Evolutionary conservation across 1,284 basidiomycete species (phyloP).

Genomic region (Mycosarcoma maydis): DNA sequence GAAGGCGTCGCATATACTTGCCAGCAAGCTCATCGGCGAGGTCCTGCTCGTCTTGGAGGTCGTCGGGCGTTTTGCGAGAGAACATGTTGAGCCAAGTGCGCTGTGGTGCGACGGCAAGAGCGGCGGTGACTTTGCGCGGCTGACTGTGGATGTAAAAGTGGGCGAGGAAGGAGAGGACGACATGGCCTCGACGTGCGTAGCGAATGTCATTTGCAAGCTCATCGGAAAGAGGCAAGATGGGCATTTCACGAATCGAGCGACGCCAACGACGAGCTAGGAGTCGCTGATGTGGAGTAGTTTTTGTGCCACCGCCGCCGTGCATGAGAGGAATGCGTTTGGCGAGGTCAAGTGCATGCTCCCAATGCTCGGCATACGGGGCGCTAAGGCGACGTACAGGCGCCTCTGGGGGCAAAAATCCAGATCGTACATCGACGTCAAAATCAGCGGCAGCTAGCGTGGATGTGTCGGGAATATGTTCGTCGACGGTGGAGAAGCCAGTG

Average conservation of each 20-base stretch:
- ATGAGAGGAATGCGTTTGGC: slow-evolving; percentile 67
- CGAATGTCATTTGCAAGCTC: slow-evolving; percentile 54
- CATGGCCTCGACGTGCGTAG: slow-evolving; percentile 76
- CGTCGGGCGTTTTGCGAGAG: slow-evolving; percentile 25
- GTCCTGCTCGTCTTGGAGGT: slow-evolving; percentile 40
- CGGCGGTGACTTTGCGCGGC: slow-evolving; percentile 46
- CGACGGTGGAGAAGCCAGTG: slow-evolving; percentile 39
- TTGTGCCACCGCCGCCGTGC: slow-evolving; percentile 51
- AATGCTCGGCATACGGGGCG: slow-evolving; percentile 72
- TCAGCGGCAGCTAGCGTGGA: slow-evolving; percentile 89
- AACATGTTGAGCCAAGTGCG: slow-evolving; percentile 40
- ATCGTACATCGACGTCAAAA: slow-evolving; percentile 90
- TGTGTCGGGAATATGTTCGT: slow-evolving; percentile 72
- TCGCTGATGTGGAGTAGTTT: slow-evolving; percentile 32
- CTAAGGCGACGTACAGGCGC: slow-evolving; percentile 77
- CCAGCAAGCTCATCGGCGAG: slow-evolving; percentile 43
- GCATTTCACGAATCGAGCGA: slow-evolving; percentile 70
- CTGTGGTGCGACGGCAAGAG: slow-evolving; percentile 1
- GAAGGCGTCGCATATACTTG: slow-evolving; percentile 72
- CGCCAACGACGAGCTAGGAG: slow-evolving; percentile 72
- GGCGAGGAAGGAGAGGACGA: slow-evolving; percentile 83
- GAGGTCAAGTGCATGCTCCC: slow-evolving; percentile 74
- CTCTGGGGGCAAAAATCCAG: slow-evolving; percentile 89
- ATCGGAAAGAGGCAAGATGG: slow-evolving; percentile 44
- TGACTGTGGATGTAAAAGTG: slow-evolving; percentile 89